Base-by-base conservation (phyloP, 2,329 filamentous ascomycete genomes). In the Trichoderma polysporum region DNA sequence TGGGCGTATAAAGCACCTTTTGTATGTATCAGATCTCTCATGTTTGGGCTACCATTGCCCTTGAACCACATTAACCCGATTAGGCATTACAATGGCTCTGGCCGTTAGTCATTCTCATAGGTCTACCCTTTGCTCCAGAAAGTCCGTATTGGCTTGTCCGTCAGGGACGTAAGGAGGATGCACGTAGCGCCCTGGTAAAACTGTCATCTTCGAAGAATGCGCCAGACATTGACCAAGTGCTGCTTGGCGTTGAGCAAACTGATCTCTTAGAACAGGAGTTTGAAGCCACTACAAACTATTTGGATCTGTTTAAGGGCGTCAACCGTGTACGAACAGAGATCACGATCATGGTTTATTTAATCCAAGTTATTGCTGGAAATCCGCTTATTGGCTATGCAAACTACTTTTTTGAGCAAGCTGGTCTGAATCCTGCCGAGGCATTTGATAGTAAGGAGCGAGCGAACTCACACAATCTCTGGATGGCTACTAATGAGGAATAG, bases 331-430 rank as follows among this genome's bases (percentile, higher is more conserved):
- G 85, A 22, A 86, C 85, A 0, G 85, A 86, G 72, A 85, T 87
- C 37, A 81, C 84, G 4, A 80, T 81, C 68, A 88, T 88, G 74
- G 86, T 88, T 7, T 90, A 88, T 79, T 83, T 85, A 3, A 88
- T 88, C 3, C 88, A 91, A 72, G 88, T 89, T 22, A 78, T 90
- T 2, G 86, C 84, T 60, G 88, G 88, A 27, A 87, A 88, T 69
- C 86, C 88, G 15, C 84, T 90, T 69, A 86, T 88, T 56, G 85
- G 86, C 66, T 91, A 89, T 69, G 87, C 85, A 0, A 89, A 71
- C 41, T 79, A 77, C 66, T 79, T 78, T 56, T 78, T 78, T 47
- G 73, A 76, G 54, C 76, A 77, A 54, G 76, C 76, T 13, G 77
- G 77, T 4, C 66, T 72, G n/a, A 66, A 63, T 25, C 68, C 70